Conservation (phyloP, 768 basidiomycete species). For the Kockovaella imperatae region DNA sequence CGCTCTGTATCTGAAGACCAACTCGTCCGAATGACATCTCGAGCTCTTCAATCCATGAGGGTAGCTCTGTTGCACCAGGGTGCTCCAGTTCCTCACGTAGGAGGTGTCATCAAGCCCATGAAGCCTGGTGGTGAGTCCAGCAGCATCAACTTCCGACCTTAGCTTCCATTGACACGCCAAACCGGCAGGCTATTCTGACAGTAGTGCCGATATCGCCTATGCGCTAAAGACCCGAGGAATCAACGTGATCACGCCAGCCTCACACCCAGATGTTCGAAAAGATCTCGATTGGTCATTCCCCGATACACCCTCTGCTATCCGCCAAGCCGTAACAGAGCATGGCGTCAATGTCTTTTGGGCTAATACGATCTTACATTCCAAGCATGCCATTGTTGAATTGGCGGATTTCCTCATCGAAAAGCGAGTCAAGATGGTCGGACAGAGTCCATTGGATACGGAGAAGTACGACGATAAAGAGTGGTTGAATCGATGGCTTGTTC, state of each 20-base stretch:
- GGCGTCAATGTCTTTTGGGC: constrained; percentile 35
- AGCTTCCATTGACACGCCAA: not conserved
- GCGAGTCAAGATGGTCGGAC: constrained; percentile 24
- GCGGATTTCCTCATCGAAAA: constrained; percentile 7
- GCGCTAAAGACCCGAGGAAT: constrained; percentile 12
- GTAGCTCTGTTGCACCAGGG: constrained; percentile 21
- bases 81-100: constrained; percentile 21
- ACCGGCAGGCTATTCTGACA: constrained; percentile 28
- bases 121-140: constrained; percentile 30
- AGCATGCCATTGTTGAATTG: constrained; percentile 26
- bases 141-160: not conserved
- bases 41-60: too few species aligned
- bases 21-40: too few species aligned
- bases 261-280: constrained; percentile 6
- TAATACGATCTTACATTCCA: constrained; percentile 31
- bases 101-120: constrained; percentile 35
- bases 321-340: constrained; percentile 13
- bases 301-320: constrained; percentile 28
- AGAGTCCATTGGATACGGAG: constrained; percentile 21
- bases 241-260: constrained; percentile 21
- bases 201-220: constrained; percentile 32
- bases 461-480: constrained; percentile 37
- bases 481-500: constrained; percentile 27
- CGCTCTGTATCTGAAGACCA: too few species aligned
- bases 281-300: constrained; percentile 34